Base-by-base conservation (phyloP, 305 asterid genomes). In the Salvia sclarea region DNA sequence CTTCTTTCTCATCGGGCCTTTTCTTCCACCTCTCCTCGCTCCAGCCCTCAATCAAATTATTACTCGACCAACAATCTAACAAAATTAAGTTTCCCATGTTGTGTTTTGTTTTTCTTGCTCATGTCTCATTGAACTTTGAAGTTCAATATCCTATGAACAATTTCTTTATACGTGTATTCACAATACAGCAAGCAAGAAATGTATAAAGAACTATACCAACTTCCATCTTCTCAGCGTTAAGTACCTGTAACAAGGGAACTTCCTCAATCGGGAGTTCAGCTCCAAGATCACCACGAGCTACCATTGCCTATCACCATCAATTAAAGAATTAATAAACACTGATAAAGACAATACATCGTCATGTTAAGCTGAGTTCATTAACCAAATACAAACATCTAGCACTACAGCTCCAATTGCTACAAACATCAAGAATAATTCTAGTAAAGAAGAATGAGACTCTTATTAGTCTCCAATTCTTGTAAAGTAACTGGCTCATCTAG, bases 231-330 rank as follows among this genome's bases (percentile, higher is more conserved):
- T 25, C 50, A 68, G 57, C 66, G 50, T 60, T 44, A 55, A 49
- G 69, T 79, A 90, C 98, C 98, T 93, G 98, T 82, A 93, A 82
- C 72, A 93, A 69, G 68, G 98, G 98, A 79, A 93, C 98, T 73
- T 93, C 97, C 84, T 93, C 98, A 38, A 93, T 86, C 18, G 98
- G 97, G 71, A 93, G 97, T 81, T 93, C 98, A 76, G 98, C 96
- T 71, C 98, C 98, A 59, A 93, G 97, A 81, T 90, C 98, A 38
- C 97, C 97, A 57, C 98, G 96, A 69, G 98, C 98, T 60, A 93
- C 98, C 98, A 93, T 93, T 65, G 98, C 98, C 98, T 93, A 75
- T 75, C 74, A 88, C 59, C 74, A 78, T 72, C 56, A 61, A 71
- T 62, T 30, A 64, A 57, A 67, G 62, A 57, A 54, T 78, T 49